Conservation (phyloP, 2,329 filamentous ascomycete species). For the Claviceps digitariae region DNA sequence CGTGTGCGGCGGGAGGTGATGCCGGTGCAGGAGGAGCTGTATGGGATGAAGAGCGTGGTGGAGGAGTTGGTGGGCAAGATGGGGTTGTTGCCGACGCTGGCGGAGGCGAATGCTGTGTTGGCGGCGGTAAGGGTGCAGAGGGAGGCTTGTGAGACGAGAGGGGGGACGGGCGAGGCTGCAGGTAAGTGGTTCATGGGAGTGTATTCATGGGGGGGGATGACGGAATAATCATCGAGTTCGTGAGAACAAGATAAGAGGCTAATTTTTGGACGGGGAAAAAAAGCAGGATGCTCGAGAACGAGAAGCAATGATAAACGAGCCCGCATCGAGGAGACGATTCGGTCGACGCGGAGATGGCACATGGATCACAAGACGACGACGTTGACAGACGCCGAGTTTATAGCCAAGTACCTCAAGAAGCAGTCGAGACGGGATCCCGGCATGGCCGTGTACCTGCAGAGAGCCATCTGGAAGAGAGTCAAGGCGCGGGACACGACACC, state of each 20-base stretch:
- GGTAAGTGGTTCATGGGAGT: too few relatives aligned
- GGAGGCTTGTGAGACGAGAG: neutral
- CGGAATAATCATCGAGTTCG: too few relatives aligned
- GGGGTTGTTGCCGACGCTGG: slow-evolving; percentile 10
- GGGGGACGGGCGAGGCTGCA: too few relatives aligned
- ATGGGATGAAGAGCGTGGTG: slow-evolving; percentile 11
- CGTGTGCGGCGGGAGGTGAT: slow-evolving; percentile 1
- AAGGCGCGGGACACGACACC: slow-evolving; percentile 4
- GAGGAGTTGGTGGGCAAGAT: slow-evolving; percentile 12
- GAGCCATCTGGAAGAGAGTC: slow-evolving; percentile 15
- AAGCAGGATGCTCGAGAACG: slow-evolving; percentile 1
- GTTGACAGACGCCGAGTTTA: slow-evolving; percentile 18
- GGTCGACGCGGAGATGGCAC: slow-evolving; percentile 26
- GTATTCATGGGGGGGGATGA: too few relatives aligned
- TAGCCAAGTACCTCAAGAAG: slow-evolving; percentile 20
- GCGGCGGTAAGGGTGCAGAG: slow-evolving; percentile 2
- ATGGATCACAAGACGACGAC: slow-evolving; percentile 22
- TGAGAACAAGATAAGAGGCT: too few relatives aligned
- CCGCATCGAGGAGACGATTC: slow-evolving; percentile 22
- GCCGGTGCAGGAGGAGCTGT: slow-evolving; percentile 11
- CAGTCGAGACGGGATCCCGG: slow-evolving; percentile 21
- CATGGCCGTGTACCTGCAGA: slow-evolving; percentile 22
- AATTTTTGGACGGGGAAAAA: too few relatives aligned
- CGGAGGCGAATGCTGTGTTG: slow-evolving; percentile 10
- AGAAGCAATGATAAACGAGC: slow-evolving; percentile 5